Evolutionary conservation across 805 yeast genomes (phyloP), one percentile per base, ranked within the genome.

Genomic region (Saitoella complicata): DNA sequence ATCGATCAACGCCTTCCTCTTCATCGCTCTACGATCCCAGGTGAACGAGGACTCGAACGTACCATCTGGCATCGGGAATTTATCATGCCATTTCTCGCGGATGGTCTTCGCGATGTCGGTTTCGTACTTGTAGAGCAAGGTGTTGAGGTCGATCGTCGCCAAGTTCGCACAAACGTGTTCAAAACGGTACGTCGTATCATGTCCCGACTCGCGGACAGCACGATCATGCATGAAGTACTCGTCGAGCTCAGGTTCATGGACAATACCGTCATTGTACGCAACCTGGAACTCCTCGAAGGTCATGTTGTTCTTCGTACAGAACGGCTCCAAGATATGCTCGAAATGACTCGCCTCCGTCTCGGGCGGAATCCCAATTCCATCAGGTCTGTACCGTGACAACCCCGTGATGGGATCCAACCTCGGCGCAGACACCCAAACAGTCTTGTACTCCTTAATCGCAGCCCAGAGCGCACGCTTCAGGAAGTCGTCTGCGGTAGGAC

Each of bases 171-270:
- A 85, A 38, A 75, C 72, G 36, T 94, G 94, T 62, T 87, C 95
- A 44, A 91, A 67, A 55, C 98, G 69, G 56, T 87, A 85, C 1
- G 88, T 70, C 0, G 97, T 91, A 58, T 88, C 98, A 59, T 91
- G 97, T 1, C 98, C 98, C 32, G 91, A 78, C 62, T 88, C 98
- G 58, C 98, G 73, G 7, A 88, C 94, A 1, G 94, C 96, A 47
- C 96, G 69, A 60, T 88, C 98, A 57, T 88, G 95, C 42, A 82
- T 60, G 58, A 88, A 83, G 58, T 83, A 88, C 50, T 76, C 86
- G 56, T 91, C 97, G 48, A 88, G 67, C n/a, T 68, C 75, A 1
- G 94, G 93, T 56, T 84, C 95, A 3, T 63, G 48, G 12, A 88
- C 68, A 42, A 66, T 61, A 4, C 80, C 78, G 37, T 65, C 60